Percentiles rank a stretch among this genome's conserved stretches.
Evolutionary conservation across 768 basidiomycete species (phyloP).

Genomic region (Psilocybe subaeruginosa): DNA sequence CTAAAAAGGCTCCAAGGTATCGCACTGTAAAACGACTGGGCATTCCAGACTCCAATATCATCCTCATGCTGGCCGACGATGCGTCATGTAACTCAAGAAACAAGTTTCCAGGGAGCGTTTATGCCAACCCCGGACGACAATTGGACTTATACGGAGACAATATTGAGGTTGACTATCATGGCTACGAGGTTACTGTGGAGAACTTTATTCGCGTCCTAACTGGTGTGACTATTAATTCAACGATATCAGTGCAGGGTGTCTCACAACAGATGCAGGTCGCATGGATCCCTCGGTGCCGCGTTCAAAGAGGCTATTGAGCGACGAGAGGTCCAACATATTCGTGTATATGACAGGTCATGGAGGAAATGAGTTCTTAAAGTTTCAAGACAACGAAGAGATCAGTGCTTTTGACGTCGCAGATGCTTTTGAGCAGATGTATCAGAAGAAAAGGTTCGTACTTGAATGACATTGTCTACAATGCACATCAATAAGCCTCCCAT

Average conservation of each 20-base stretch:
- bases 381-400: constrained; percentile 98
- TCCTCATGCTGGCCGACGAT: constrained; percentile 98
- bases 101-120: constrained; percentile 89
- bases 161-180: constrained; percentile 97
- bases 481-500: background rate
- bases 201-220: constrained; percentile 92
- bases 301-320: constrained; percentile 89
- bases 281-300: constrained; percentile 84
- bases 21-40: constrained; percentile 97
- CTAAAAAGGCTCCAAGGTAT: constrained; percentile 59
- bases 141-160: constrained; percentile 95
- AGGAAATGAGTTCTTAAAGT: constrained; percentile 97
- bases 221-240: constrained; percentile 50
- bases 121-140: constrained; percentile 79
- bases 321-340: constrained; percentile 91
- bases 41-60: constrained; percentile 98
- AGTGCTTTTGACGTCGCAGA: constrained; percentile 97
- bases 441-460: constrained; percentile 81
- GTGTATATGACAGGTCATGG: constrained; percentile 99
- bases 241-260: too few relatives aligned
- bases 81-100: constrained; percentile 93
- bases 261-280: constrained; percentile 56
- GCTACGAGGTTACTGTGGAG: constrained; percentile 98
- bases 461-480: background rate
- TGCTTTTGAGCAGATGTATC: constrained; percentile 98